Conservation (phyloP, 148 eudicot species). For the Chenopodium suecicum region DNA sequence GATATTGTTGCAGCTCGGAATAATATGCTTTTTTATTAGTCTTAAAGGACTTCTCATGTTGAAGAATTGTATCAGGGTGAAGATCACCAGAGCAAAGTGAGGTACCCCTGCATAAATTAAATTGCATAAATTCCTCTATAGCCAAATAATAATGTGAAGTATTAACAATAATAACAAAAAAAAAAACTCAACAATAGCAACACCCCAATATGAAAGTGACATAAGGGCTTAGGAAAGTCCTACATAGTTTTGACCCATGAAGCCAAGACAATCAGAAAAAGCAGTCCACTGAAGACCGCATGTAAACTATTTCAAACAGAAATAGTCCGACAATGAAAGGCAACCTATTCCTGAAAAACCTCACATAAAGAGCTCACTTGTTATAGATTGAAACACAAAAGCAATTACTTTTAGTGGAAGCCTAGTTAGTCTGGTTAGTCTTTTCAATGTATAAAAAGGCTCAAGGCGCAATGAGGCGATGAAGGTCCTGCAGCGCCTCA, state of each 20-base stretch:
- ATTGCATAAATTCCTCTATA: not conserved
- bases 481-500: no score
- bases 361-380: not conserved
- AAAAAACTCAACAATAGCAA: not conserved
- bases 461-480: no score
- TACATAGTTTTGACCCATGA: not conserved
- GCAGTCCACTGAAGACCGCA: not conserved
- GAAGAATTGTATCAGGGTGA: conserved; percentile 75
- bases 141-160: conserved; percentile 1
- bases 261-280: not conserved
- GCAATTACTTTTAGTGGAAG: no score
- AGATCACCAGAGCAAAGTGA: conserved; percentile 69
- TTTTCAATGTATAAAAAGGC: no score
- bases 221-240: not conserved
- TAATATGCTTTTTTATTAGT: conserved; percentile 67
- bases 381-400: not conserved
- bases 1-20: conserved; percentile 65
- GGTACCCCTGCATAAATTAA: conserved; percentile 55
- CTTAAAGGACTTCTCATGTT: conserved; percentile 50
- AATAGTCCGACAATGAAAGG: not conserved
- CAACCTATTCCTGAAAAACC: not conserved
- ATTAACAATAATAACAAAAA: not conserved
- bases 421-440: no score
- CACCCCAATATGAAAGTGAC: not conserved
- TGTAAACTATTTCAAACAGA: not conserved